Conservation (phyloP, 2,329 filamentous ascomycete species). For the Zopfia rhizophila region DNA sequence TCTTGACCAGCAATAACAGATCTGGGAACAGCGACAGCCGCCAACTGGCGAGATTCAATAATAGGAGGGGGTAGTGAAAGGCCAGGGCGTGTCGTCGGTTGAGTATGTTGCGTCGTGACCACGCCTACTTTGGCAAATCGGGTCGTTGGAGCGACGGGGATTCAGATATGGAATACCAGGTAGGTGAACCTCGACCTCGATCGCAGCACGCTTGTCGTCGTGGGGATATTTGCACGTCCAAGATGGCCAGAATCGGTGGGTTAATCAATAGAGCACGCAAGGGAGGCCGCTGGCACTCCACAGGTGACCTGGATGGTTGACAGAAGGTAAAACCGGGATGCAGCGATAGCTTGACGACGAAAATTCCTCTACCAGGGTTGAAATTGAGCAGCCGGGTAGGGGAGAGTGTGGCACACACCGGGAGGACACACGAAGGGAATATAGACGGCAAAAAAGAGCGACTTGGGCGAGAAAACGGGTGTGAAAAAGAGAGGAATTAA, state of each 20-base stretch:
- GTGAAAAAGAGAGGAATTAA: constrained; percentile 22
- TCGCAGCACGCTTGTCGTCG: constrained; percentile 24
- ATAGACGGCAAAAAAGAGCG: constrained; percentile 38
- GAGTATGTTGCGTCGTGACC: constrained; percentile 35
- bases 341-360: constrained; percentile 30
- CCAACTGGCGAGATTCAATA: constrained; percentile 21
- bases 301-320: constrained; percentile 38
- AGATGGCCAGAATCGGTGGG: constrained; percentile 32
- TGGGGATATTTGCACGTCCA: constrained; percentile 32
- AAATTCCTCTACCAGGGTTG: constrained; percentile 41
- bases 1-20: constrained; percentile 53
- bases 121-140: constrained; percentile 36
- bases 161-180: constrained; percentile 34
- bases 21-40: constrained; percentile 31
- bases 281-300: constrained; percentile 30
- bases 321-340: constrained; percentile 34
- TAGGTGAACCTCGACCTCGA: constrained; percentile 10
- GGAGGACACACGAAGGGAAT: constrained; percentile 33
- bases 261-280: constrained; percentile 46
- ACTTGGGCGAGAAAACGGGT: constrained; percentile 39
- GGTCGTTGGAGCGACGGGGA: constrained; percentile 27
- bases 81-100: constrained; percentile 28
- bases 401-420: constrained; percentile 28
- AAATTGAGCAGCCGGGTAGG: constrained; percentile 40
- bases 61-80: constrained; percentile 15